Evolutionary conservation across 306 rosid genomes (phyloP), one percentile per base, ranked within the genome.

Genomic region (Castanopsis chinensis): DNA sequence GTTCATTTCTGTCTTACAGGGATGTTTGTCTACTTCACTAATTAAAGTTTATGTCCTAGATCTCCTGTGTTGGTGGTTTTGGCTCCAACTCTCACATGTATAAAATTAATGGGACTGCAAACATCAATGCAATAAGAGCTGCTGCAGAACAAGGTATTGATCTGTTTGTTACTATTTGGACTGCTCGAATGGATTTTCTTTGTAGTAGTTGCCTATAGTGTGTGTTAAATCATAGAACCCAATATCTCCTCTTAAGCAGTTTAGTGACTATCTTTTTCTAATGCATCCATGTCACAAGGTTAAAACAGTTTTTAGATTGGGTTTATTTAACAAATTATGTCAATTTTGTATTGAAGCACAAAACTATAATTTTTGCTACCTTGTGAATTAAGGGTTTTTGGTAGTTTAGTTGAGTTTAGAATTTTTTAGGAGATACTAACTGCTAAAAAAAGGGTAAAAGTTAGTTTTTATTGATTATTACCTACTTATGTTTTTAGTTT

Each of bases 21-120:
- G 80, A 68, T 19, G 75, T 72, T 57, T 60, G 64, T 60, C 15
- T 57, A 33, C 77, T 77, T 58, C 63, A 81, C 86, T 89, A 71
- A 90, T 78, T 74, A 71, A 27, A 72, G 78, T 83, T 85, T 85
- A 65, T 67, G 84, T 83, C 56, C 70, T 77, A 95, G 99, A 87
- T 95, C 82, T 95, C 99, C 61, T 95, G 99, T 71, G 91, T 93
- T 4, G 99, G 99, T 79, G 97, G 98, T 82, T 95, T 95, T 87
- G 99, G 99, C 89, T 92, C 96, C 85, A 91, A 90, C 86, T 87
- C 99, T 1, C 77, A 90, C 75, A 95, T 95, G 99, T 95, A 93
- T 87, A 93, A 91, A 89, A 91, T 95, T 76, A 95, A 95, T 71
- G 99, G 99, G 72, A 92, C 98, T 79, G 96, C 99, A 41, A 95